phyloP scores from a whole-genome alignment of 2,329 filamentous ascomycete species.

The Cercospora citrullina region DNA sequence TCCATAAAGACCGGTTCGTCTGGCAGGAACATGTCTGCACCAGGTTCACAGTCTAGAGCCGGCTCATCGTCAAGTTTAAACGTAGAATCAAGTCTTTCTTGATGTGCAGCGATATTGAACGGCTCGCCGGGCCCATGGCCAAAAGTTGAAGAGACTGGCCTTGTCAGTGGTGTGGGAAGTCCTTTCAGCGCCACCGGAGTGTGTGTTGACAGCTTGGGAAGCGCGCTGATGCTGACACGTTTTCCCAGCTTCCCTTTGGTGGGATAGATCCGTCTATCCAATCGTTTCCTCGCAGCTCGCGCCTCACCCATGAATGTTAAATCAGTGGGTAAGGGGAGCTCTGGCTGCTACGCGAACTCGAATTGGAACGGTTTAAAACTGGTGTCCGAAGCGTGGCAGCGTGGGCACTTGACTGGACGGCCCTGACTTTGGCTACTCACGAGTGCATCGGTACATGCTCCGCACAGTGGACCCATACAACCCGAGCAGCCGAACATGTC shows the following conservation, averaged over 20 bases:
- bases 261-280: slow-evolving; percentile 16
- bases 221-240: slow-evolving; percentile 5
- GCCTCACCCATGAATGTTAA: slow-evolving; percentile 17
- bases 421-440: slow-evolving; percentile 71
- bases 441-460: slow-evolving; percentile 79
- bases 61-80: slow-evolving; percentile 13
- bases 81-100: slow-evolving; percentile 10
- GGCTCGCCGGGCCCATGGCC: slow-evolving; percentile 14
- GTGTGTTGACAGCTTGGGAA: slow-evolving; percentile 8
- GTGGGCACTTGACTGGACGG: slow-evolving; percentile 69
- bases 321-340: slow-evolving; percentile 18
- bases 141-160: slow-evolving; percentile 17
- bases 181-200: slow-evolving; percentile 13
- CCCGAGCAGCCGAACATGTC: slow-evolving; percentile 94
- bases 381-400: slow-evolving; percentile 75
- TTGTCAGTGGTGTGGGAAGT: slow-evolving; percentile 16
- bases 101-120: slow-evolving; percentile 15
- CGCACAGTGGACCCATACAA: slow-evolving; percentile 91
- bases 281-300: slow-evolving; percentile 20
- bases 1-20: slow-evolving; percentile 11
- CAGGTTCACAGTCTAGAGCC: background rate
- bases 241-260: slow-evolving; percentile 5
- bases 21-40: slow-evolving; percentile 7
- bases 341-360: slow-evolving; percentile 65
- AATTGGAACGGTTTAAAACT: slow-evolving; percentile 83